Conservation (phyloP, 768 basidiomycete genomes). For the Psilocybe cubensis region DNA sequence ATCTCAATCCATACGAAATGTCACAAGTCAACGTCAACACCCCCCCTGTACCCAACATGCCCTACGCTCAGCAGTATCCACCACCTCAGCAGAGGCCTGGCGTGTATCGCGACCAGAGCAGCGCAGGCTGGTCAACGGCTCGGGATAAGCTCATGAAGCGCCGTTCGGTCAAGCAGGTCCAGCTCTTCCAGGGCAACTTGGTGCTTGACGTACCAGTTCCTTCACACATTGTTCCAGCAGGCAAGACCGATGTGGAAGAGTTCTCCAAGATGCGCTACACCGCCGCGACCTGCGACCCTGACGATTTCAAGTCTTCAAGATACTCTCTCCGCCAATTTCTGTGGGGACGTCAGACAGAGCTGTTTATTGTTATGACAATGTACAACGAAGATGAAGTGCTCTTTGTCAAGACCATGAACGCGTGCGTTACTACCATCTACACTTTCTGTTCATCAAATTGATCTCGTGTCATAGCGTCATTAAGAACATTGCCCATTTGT, state of each 20-base stretch:
- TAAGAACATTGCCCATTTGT: constrained; percentile 85
- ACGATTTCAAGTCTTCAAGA: constrained; percentile 79
- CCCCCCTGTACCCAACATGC: constrained; percentile 60
- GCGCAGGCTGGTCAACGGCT: constrained; percentile 65
- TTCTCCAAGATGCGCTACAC: constrained; percentile 88
- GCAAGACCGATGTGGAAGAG: constrained; percentile 66
- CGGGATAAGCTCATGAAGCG: constrained; percentile 84
- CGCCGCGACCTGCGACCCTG: constrained; percentile 88
- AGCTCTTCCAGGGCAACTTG: constrained; percentile 81
- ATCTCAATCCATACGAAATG: constrained; percentile 72
- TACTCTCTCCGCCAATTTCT: constrained; percentile 84
- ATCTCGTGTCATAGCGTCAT: constrained; percentile 57
- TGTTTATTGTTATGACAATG: constrained; percentile 98
- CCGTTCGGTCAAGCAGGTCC: constrained; percentile 77
- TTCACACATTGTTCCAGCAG: constrained; percentile 73
- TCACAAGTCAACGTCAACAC: constrained; percentile 44
- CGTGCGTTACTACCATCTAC: constrained; percentile 46
- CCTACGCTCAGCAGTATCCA: constrained; percentile 63
- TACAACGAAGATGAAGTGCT: constrained; percentile 90
- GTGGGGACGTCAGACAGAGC: constrained; percentile 80
- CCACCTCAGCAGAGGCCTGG: constrained; percentile 53
- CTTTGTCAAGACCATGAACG: constrained; percentile 83
- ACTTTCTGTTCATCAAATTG: constrained; percentile 1
- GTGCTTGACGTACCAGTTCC: constrained; percentile 86
- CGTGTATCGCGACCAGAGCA: constrained; percentile 48